These are phyloP conservation scores for Hortaea werneckii DNA, from an alignment of 2,329 filamentous ascomycete genomes.

Conservation along the genomic window DNA sequence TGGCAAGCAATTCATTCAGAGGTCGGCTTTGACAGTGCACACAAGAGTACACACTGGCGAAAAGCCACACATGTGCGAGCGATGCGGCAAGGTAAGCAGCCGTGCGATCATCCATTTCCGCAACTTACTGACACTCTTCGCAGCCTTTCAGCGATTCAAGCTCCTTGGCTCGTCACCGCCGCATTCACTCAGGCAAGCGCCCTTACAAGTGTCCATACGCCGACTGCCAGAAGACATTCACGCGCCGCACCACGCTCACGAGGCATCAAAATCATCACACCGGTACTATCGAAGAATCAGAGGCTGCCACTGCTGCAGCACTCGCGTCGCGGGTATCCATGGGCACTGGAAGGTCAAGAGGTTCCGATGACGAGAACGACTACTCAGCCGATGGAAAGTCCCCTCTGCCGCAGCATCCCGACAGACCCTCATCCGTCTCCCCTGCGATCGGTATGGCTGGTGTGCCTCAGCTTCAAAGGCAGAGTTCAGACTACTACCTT, in stretches of 20 bases:
- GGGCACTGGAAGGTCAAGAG: slow-evolving; percentile 40
- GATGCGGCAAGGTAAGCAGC: slow-evolving; percentile 75
- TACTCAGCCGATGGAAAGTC: slow-evolving; percentile 59
- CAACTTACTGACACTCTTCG: slow-evolving; percentile 16
- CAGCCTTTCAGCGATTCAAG: slow-evolving; percentile 95
- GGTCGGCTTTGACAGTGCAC: slow-evolving; percentile 90
- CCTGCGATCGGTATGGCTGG: slow-evolving; percentile 65
- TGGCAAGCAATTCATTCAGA: slow-evolving; percentile 94
- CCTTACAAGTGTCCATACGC: slow-evolving; percentile 97
- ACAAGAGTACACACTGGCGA: slow-evolving; percentile 93
- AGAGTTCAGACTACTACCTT: slow-evolving; percentile 65
- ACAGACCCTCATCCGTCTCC: slow-evolving; percentile 69
- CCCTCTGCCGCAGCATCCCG: slow-evolving; percentile 68
- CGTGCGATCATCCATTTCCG: background rate
- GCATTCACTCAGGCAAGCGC: slow-evolving; percentile 89
- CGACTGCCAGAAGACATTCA: slow-evolving; percentile 98
- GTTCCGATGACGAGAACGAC: slow-evolving; percentile 58
- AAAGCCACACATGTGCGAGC: slow-evolving; percentile 96
- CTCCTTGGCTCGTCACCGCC: slow-evolving; percentile 81
- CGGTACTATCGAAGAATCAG: slow-evolving; percentile 88
- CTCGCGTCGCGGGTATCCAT: slow-evolving; percentile 49
- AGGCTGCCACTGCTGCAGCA: slow-evolving; percentile 76
- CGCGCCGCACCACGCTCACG: slow-evolving; percentile 85
- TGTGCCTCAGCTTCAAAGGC: slow-evolving; percentile 57
- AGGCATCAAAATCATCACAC: slow-evolving; percentile 94